These are phyloP conservation scores for Entomortierella chlamydospora DNA, from an alignment of 192 early-diverging fungal species.

Conservation along the genomic window DNA sequence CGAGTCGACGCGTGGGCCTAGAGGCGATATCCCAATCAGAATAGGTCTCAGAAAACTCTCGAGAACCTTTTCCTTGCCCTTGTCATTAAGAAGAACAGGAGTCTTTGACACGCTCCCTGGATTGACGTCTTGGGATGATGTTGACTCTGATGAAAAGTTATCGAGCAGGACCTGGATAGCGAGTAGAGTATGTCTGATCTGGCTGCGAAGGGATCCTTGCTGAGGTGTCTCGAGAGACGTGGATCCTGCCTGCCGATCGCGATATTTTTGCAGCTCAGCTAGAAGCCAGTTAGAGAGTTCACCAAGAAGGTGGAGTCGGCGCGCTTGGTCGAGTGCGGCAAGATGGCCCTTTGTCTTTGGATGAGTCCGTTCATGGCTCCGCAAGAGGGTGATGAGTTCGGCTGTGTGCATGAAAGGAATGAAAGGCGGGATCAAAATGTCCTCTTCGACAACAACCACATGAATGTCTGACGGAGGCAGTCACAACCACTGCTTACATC, in stretches of 20 bases:
- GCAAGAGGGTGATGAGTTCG: conserved; percentile 41
- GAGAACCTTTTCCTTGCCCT: conserved; percentile 10
- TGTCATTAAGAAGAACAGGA: background rate
- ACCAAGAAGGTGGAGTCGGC: conserved; percentile 36
- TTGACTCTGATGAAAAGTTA: background rate
- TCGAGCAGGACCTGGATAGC: conserved; percentile 33
- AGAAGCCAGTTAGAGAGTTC: conserved; percentile 46
- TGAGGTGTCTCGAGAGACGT: conserved; percentile 16
- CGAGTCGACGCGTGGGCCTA: conserved; percentile 19
- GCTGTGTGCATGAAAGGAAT: conserved; percentile 27
- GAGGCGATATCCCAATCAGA: conserved; percentile 22
- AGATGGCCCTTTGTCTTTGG: conserved; percentile 1
- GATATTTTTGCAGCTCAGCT: conserved; percentile 32
- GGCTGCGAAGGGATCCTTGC: conserved; percentile 16
- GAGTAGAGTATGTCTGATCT: conserved; percentile 34
- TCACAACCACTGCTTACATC: too few relatives aligned
- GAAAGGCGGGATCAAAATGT: too few relatives aligned
- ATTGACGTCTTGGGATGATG: background rate
- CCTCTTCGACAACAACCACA: too few relatives aligned
- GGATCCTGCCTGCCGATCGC: conserved; percentile 11
- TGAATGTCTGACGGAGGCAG: too few relatives aligned
- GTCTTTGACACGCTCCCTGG: background rate
- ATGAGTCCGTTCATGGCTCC: conserved; percentile 25
- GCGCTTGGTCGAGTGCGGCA: conserved; percentile 8
- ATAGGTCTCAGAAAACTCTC: conserved; percentile 20